Evolutionary conservation across 768 basidiomycete species (phyloP).

Genomic region (Epithele typhae): DNA sequence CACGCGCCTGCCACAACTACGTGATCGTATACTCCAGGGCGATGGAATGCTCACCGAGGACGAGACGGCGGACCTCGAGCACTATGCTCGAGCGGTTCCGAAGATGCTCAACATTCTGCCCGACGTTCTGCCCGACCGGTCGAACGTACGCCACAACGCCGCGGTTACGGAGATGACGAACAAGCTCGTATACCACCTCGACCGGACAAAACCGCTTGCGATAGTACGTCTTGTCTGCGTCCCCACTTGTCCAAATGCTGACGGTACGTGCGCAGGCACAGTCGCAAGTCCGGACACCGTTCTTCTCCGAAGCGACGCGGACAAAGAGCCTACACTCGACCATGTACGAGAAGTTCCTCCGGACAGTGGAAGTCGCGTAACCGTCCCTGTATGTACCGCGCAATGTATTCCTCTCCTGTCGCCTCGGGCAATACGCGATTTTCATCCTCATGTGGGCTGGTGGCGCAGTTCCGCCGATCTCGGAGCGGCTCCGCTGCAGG

Average conservation of each 20-base stretch:
- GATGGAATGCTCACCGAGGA: slow-evolving; percentile 41
- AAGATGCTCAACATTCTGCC: slow-evolving; percentile 66
- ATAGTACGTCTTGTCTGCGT: slow-evolving; percentile 42
- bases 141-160: slow-evolving; percentile 61
- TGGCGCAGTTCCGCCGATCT: too few species aligned
- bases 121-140: slow-evolving; percentile 54
- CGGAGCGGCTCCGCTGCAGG: too few species aligned
- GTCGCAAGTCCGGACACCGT: slow-evolving; percentile 39
- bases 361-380: slow-evolving; percentile 39
- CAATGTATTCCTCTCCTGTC: background rate
- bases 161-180: slow-evolving; percentile 72
- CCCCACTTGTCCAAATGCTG: background rate
- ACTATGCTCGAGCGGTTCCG: slow-evolving; percentile 54
- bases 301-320: slow-evolving; percentile 55
- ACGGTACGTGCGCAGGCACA: slow-evolving; percentile 25
- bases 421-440: background rate
- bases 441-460: too few species aligned
- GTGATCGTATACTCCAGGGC: slow-evolving; percentile 37
- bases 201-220: slow-evolving; percentile 54
- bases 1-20: slow-evolving; percentile 53
- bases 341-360: slow-evolving; percentile 61
- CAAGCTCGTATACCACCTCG: slow-evolving; percentile 53
- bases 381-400: slow-evolving; percentile 3
- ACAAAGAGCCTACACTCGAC: slow-evolving; percentile 61
- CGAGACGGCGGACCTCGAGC: slow-evolving; percentile 53